Conservation (phyloP, 2,329 filamentous ascomycete species). For the Sclerotinia spermophila region DNA sequence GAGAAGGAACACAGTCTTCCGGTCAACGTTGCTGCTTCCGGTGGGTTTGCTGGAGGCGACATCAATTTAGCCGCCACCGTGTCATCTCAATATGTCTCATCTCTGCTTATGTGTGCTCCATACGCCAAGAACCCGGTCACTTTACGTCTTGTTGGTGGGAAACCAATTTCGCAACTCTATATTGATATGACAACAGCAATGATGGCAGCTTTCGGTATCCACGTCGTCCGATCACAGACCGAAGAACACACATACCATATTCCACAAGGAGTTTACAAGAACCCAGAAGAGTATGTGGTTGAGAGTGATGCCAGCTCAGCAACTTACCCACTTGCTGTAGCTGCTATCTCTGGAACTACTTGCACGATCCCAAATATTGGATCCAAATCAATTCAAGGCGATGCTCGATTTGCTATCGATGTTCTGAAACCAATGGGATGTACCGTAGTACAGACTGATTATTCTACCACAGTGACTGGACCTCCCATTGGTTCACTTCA, state of each 20-base stretch:
- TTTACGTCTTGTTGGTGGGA: constrained; percentile 85
- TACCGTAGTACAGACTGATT: constrained; percentile 75
- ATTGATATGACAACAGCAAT: constrained; percentile 99
- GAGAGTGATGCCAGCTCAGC: constrained; percentile 98
- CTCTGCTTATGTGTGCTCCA: constrained; percentile 91
- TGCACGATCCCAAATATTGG: constrained; percentile 97
- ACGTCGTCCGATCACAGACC: constrained; percentile 69
- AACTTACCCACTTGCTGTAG: constrained; percentile 90
- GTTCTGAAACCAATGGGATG: constrained; percentile 93
- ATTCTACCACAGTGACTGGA: constrained; percentile 88
- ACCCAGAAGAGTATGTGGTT: constrained; percentile 80
- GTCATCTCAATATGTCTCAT: constrained; percentile 98
- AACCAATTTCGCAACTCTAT: constrained; percentile 93
- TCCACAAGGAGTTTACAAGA: constrained; percentile 76
- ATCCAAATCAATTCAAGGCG: constrained; percentile 84
- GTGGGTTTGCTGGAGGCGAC: constrained; percentile 77
- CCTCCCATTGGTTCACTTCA: constrained; percentile 71
- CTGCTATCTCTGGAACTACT: constrained; percentile 91
- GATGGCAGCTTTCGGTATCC: constrained; percentile 89
- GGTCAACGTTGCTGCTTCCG: constrained; percentile 74
- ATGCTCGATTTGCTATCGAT: constrained; percentile 89
- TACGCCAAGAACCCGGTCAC: constrained; percentile 95
- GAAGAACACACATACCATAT: constrained; percentile 94
- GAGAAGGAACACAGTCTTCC: constrained; percentile 82
- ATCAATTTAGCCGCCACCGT: constrained; percentile 93